phyloP scores from a whole-genome alignment of 1,284 basidiomycete species.

The Tilletia caries region DNA sequence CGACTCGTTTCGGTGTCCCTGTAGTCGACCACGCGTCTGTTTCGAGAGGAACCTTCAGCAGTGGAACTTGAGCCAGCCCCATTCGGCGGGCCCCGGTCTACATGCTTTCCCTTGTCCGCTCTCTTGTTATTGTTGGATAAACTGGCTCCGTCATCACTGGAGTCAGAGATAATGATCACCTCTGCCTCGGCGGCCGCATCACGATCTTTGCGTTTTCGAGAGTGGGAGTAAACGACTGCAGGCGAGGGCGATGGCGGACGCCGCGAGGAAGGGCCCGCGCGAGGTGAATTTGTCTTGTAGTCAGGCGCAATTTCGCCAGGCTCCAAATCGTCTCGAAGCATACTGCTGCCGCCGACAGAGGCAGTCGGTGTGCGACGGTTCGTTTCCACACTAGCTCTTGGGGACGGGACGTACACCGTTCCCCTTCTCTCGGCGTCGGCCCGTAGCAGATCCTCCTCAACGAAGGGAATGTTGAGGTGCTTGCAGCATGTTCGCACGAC shows the following conservation, averaged over 20 bases:
- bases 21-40: neutral
- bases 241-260: too few relatives aligned
- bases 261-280: neutral
- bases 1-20: neutral
- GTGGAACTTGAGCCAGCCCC: neutral
- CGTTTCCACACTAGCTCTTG: neutral
- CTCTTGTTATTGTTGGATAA: neutral
- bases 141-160: neutral
- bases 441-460: neutral
- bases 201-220: conserved; percentile 1
- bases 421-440: conserved; percentile 2
- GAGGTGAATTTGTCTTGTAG: neutral
- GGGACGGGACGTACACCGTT: neutral
- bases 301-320: neutral
- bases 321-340: neutral
- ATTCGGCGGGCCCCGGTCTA: neutral
- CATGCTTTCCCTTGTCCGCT: neutral
- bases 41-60: neutral
- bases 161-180: neutral
- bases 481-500: neutral
- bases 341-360: neutral
- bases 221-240: neutral
- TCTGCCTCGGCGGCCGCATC: neutral
- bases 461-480: neutral
- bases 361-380: neutral